Percentiles rank a stretch among this genome's conserved stretches.
Evolutionary conservation across 768 basidiomycete genomes (phyloP).

Genomic region (Mycena filopes): DNA sequence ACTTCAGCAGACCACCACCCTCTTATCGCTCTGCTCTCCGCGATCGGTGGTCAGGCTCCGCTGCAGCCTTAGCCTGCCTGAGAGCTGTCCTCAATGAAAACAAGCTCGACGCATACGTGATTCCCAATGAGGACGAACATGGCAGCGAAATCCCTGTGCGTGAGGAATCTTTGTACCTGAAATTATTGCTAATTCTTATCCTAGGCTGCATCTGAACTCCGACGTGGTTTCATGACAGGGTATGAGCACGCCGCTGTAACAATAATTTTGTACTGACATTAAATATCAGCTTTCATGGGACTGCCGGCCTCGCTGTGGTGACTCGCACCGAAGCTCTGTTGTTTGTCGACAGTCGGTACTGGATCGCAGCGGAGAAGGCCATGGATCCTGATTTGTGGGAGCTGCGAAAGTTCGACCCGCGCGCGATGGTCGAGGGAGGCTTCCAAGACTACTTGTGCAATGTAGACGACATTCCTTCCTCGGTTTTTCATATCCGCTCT

Average conservation of each 20-base stretch:
- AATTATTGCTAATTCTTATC: too few species aligned
- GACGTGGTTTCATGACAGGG: conserved; percentile 67
- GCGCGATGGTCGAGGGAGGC: conserved; percentile 30
- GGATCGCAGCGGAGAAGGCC: conserved; percentile 63
- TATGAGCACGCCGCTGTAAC: conserved; percentile 36
- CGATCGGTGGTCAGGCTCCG: conserved; percentile 25
- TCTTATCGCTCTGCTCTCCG: conserved; percentile 24
- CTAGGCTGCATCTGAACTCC: conserved; percentile 60
- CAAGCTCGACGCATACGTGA: conserved; percentile 40
- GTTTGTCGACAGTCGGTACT: conserved; percentile 67
- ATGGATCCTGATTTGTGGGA: conserved; percentile 47
- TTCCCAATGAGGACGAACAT: conserved; percentile 67
- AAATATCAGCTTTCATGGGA: conserved; percentile 61
- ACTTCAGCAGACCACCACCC: too few species aligned
- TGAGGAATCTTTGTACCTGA: too few species aligned
- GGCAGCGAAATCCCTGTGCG: conserved; percentile 70
- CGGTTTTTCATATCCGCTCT: not conserved
- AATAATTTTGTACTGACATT: not conserved
- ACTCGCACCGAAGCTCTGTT: conserved; percentile 62
- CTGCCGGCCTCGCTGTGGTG: conserved; percentile 63
- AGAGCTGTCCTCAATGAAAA: conserved; percentile 28
- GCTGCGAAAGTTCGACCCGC: conserved; percentile 28
- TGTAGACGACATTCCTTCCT: not conserved
- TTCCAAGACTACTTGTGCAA: conserved; percentile 34
- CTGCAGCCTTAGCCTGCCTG: conserved; percentile 18